These are phyloP conservation scores for Ilex paraguariensis DNA, from an alignment of 305 asterid genomes.

Conservation along the genomic window DNA sequence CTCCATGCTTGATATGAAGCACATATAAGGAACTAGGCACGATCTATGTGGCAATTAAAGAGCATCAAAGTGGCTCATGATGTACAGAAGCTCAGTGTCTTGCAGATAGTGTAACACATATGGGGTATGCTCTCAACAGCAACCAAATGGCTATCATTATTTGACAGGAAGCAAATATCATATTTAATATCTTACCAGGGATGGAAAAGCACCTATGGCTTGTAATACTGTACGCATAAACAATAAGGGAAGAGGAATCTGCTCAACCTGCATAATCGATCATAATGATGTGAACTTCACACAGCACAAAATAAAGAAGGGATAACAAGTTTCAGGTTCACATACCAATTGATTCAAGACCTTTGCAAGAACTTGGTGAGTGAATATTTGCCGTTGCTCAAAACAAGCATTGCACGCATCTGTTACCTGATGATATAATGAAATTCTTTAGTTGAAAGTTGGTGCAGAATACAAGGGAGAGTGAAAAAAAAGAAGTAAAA, in stretches of 20 bases:
- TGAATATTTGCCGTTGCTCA: slow-evolving; percentile 76
- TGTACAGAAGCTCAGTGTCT: too few relatives aligned
- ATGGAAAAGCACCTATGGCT: slow-evolving; percentile 93
- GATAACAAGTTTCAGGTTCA: slow-evolving; percentile 4
- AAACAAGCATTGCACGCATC: slow-evolving; percentile 99
- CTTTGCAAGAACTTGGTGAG: slow-evolving; percentile 95
- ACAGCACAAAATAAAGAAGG: slow-evolving; percentile 1
- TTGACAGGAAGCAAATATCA: too few relatives aligned
- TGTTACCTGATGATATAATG: slow-evolving; percentile 62
- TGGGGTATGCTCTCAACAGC: background rate
- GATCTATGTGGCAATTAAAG: too few relatives aligned
- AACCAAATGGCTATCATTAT: background rate
- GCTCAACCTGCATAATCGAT: slow-evolving; percentile 77
- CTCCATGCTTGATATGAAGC: too few relatives aligned
- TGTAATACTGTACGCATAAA: slow-evolving; percentile 98
- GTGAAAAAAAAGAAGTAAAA: slow-evolving; percentile 1
- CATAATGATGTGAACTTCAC: slow-evolving; percentile 1
- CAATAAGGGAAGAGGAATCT: slow-evolving; percentile 89
- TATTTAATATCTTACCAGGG: slow-evolving; percentile 55
- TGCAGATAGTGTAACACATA: too few relatives aligned
- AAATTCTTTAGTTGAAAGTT: slow-evolving; percentile 20
- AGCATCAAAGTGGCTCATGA: too few relatives aligned
- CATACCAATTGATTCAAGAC: slow-evolving; percentile 96
- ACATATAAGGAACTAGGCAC: too few relatives aligned
- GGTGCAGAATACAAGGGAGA: slow-evolving; percentile 17